phyloP scores from a whole-genome alignment of 73 alveolate genomes.

The Symbiodinium pilosum region DNA sequence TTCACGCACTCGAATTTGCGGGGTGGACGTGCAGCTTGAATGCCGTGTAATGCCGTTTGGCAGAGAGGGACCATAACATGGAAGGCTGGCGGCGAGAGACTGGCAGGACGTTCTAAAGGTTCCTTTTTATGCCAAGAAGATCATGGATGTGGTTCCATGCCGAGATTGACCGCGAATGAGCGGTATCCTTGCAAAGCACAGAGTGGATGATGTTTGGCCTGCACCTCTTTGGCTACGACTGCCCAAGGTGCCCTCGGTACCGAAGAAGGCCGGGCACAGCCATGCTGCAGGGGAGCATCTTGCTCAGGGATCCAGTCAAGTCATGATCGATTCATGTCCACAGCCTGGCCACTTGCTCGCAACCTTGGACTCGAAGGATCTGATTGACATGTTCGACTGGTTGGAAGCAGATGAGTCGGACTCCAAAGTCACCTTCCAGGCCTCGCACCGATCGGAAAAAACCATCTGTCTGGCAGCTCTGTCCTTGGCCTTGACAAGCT shows the following conservation, averaged over 20 bases:
- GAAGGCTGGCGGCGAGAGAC: constrained; percentile 62
- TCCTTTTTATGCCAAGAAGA: constrained; percentile 89
- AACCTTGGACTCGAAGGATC: constrained; percentile 16
- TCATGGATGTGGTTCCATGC: constrained; percentile 38
- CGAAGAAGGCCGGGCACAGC: constrained; percentile 81
- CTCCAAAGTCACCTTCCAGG: constrained; percentile 54
- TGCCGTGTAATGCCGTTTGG: no score
- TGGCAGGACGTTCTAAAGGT: constrained; percentile 71
- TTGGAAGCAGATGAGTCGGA: constrained; percentile 77
- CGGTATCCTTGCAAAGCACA: no score
- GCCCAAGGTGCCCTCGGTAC: constrained; percentile 46
- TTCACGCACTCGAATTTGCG: no score
- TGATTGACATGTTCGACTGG: constrained; percentile 66
- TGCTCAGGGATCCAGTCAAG: neutral
- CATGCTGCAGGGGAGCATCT: no score
- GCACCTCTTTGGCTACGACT: neutral
- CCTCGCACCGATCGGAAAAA: neutral
- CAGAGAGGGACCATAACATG: no score
- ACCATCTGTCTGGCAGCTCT: neutral
- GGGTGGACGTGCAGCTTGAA: no score
- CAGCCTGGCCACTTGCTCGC: neutral
- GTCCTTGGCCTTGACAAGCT: neutral
- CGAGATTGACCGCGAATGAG: no score
- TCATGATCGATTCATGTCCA: neutral
- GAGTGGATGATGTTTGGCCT: no score